Base-by-base conservation (phyloP, 345 rosid genomes). In the Eucalyptus viminalis region DNA sequence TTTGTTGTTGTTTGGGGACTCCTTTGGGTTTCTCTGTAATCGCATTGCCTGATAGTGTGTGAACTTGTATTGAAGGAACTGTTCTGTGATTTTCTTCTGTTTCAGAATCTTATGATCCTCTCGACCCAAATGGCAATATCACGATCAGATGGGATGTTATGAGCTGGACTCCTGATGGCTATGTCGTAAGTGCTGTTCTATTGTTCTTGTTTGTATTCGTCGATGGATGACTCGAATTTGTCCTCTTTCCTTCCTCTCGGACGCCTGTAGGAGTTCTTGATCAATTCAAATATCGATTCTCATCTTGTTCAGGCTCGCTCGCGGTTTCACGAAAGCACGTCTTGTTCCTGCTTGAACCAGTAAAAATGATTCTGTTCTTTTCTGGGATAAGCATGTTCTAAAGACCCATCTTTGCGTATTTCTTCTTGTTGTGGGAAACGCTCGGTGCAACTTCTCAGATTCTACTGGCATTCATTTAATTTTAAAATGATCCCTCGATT, bases 81-180 rank as follows among this genome's bases (percentile, higher is more conserved):
- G 34, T 14, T 58, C 62, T 87, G 76, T 44, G 53, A 67, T 56
- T 87, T 25, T 87, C 29, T 4, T 37, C 49, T 49, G 62, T 56
- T 49, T 40, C 69, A 47, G 49, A 62, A 91, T 97, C 99, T 53
- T 97, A 96, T 88, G 99, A 97, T 94, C 92, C 98, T 51, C 96
- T 97, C 90, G 99, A 97, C 90, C 99, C 99, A 85, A 93, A 50
- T 89, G 99, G 98, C 72, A 97, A 97, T 90, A 95, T 97, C 94
- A 97, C 99, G 53, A 94, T 97, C 90, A 97, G 93, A 93, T 97
- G 99, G 99, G 99, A 97, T 91, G 87, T 97, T 87, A 93, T 91
- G 86, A 94, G 89, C 92, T 97, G 99, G 99, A 93, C 94, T 89
- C 54, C 97, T 88, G 99, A 97, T 94, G 99, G 99, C 88, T 97